phyloP scores from a whole-genome alignment of 208 protist species.

The Trypanosoma cruzi region DNA sequence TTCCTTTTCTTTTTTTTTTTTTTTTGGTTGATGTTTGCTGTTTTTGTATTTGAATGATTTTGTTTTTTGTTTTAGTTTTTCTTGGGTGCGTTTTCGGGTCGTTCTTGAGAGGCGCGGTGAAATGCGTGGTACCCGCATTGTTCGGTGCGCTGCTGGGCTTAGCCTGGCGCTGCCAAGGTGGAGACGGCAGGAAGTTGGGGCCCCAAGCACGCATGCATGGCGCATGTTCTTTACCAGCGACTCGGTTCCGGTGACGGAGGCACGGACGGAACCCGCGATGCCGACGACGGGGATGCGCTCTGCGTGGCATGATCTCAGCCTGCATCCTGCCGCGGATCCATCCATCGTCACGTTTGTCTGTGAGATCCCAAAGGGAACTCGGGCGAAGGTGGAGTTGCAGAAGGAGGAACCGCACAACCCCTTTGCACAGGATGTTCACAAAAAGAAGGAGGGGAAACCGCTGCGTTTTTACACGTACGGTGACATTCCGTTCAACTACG shows the following conservation, averaged over 20 bases:
- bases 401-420: slow-evolving; percentile 92
- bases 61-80: slow-evolving; percentile 2
- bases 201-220: slow-evolving; percentile 51
- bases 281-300: slow-evolving; percentile 25
- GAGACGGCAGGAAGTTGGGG: slow-evolving; percentile 20
- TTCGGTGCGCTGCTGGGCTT: neutral
- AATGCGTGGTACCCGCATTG: slow-evolving; percentile 17
- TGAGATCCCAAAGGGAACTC: slow-evolving; percentile 89
- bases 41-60: slow-evolving; percentile 3
- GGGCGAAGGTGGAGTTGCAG: slow-evolving; percentile 94
- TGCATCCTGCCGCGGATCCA: slow-evolving; percentile 36
- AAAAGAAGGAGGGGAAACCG: slow-evolving; percentile 51
- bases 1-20: slow-evolving; percentile 6
- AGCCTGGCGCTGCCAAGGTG: slow-evolving; percentile 23
- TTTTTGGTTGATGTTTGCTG: slow-evolving; percentile 9
- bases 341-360: slow-evolving; percentile 67
- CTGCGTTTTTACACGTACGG: slow-evolving; percentile 85
- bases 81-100: neutral
- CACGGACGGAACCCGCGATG: neutral
- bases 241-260: neutral
- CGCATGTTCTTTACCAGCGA: slow-evolving; percentile 49
- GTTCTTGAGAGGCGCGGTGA: neutral
- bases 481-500: slow-evolving; percentile 96
- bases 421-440: slow-evolving; percentile 89
- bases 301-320: slow-evolving; percentile 76